Conservation (phyloP, 1,284 basidiomycete genomes). For the Ustilago bromivora region DNA sequence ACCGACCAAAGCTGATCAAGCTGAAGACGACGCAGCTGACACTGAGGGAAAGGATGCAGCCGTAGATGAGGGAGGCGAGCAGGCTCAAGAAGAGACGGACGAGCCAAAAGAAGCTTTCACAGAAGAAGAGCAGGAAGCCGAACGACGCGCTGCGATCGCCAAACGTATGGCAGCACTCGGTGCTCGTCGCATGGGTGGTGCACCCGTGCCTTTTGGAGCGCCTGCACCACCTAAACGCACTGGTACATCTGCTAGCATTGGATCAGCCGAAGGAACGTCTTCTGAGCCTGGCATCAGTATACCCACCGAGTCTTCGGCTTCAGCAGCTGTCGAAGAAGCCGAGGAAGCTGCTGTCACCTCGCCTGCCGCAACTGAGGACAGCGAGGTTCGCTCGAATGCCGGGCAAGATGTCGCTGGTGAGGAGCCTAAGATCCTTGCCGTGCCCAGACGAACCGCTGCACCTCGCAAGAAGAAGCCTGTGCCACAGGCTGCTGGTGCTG, state of each 20-base stretch:
- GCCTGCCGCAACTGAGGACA: background rate
- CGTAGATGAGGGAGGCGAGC: slow-evolving; percentile 1
- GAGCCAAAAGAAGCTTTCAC: slow-evolving; percentile 36
- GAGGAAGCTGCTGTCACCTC: slow-evolving; percentile 12
- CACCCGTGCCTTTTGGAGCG: slow-evolving; percentile 39
- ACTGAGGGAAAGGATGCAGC: slow-evolving; percentile 11
- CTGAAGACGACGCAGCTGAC: slow-evolving; percentile 2
- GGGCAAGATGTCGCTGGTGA: slow-evolving; percentile 19
- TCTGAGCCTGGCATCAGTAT: slow-evolving; percentile 45
- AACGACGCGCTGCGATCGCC: slow-evolving; percentile 59
- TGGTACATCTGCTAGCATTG: slow-evolving; percentile 24
- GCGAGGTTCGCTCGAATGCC: slow-evolving; percentile 10
- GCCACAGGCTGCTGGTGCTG: slow-evolving; percentile 20
- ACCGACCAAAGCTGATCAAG: slow-evolving; percentile 4
- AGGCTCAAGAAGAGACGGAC: slow-evolving; percentile 12
- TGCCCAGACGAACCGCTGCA: slow-evolving; percentile 58
- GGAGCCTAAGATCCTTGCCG: slow-evolving; percentile 55
- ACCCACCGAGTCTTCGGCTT: slow-evolving; percentile 15
- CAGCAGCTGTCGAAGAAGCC: slow-evolving; percentile 4
- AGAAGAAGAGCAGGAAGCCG: slow-evolving; percentile 60
- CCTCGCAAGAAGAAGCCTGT: slow-evolving; percentile 53
- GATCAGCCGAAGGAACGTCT: slow-evolving; percentile 30
- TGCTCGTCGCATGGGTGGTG: slow-evolving; percentile 62
- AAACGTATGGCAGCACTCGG: slow-evolving; percentile 67
- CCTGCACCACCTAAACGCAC: slow-evolving; percentile 32